Conservation (phyloP, 345 rosid genomes). For the Gossypium anomalum region DNA sequence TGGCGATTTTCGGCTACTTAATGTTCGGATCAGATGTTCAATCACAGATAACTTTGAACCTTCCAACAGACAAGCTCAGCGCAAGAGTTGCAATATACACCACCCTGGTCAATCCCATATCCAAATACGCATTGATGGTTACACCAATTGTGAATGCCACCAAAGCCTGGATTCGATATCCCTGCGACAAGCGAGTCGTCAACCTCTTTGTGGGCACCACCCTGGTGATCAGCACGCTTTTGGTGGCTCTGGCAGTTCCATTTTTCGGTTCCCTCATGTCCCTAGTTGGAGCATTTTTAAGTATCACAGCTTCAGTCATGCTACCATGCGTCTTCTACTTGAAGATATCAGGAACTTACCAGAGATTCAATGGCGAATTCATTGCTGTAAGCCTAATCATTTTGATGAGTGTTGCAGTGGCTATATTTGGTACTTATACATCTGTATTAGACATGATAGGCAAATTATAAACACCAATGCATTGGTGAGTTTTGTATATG, state of each 20-base stretch:
- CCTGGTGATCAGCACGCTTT: constrained; percentile 41
- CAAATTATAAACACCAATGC: constrained; percentile 11
- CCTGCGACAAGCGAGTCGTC: constrained; percentile 21
- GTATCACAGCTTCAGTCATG: constrained; percentile 41
- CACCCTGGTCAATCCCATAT: constrained; percentile 50
- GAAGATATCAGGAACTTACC: constrained; percentile 44
- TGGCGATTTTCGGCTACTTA: constrained; percentile 55
- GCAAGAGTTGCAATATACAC: constrained; percentile 59
- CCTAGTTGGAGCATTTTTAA: constrained; percentile 60
- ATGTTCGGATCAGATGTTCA: constrained; percentile 48
- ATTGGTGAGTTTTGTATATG: background rate
- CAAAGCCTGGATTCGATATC: constrained; percentile 28
- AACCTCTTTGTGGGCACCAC: constrained; percentile 34
- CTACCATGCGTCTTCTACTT: constrained; percentile 51
- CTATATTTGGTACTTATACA: constrained; percentile 46
- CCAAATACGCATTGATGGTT: constrained; percentile 57
- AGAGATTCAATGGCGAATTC: constrained; percentile 29
- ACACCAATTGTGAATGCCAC: constrained; percentile 47
- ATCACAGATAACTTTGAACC: constrained; percentile 55
- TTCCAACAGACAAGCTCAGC: constrained; percentile 39
- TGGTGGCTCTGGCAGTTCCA: constrained; percentile 47
- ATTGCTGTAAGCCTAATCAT: constrained; percentile 26
- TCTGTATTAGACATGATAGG: constrained; percentile 40
- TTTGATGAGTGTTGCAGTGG: constrained; percentile 30
- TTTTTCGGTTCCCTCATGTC: constrained; percentile 54